Evolutionary conservation across 225 moss, liverwort and hornwort genomes (phyloP).

Genomic region (Sphagnum contortum): DNA sequence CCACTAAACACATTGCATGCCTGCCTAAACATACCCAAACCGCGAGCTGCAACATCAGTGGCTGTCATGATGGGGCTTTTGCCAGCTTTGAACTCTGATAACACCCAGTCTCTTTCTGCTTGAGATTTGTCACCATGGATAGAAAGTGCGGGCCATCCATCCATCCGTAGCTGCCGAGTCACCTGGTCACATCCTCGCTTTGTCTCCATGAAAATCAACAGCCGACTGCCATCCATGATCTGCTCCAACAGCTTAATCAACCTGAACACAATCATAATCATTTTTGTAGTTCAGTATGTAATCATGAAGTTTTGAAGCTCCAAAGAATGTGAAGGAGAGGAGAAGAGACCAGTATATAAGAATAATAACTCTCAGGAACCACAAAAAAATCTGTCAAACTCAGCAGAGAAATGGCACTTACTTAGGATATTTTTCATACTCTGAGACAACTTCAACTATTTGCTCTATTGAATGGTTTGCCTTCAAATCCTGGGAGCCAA

Average conservation of each 20-base stretch:
- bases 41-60: conserved; percentile 95
- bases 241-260: conserved; percentile 84
- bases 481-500: conserved; percentile 88
- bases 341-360: too few species aligned
- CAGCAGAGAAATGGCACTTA: conserved; percentile 9
- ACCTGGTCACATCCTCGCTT: conserved; percentile 95
- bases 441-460: conserved; percentile 87
- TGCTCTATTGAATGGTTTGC: conserved; percentile 90
- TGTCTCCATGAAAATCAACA: conserved; percentile 91
- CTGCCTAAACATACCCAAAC: conserved; percentile 88
- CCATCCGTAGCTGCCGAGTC: conserved; percentile 76
- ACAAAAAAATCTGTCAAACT: too few species aligned
- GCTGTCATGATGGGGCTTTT: conserved; percentile 98
- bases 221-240: conserved; percentile 89
- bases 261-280: conserved; percentile 19
- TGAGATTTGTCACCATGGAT: conserved; percentile 95
- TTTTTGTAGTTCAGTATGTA: too few species aligned
- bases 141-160: conserved; percentile 92
- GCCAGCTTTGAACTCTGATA: conserved; percentile 92
- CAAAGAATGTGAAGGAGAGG: too few species aligned
- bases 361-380: too few species aligned
- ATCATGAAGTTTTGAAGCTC: too few species aligned
- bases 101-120: conserved; percentile 90
- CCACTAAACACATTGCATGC: background rate
- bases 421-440: conserved; percentile 86